A percentile compares a stretch with the other conserved stretches of the same genome.
These are phyloP conservation scores for Nyctanthes arbortristis DNA, from an alignment of 257 asterid species.

Conservation along the genomic window DNA sequence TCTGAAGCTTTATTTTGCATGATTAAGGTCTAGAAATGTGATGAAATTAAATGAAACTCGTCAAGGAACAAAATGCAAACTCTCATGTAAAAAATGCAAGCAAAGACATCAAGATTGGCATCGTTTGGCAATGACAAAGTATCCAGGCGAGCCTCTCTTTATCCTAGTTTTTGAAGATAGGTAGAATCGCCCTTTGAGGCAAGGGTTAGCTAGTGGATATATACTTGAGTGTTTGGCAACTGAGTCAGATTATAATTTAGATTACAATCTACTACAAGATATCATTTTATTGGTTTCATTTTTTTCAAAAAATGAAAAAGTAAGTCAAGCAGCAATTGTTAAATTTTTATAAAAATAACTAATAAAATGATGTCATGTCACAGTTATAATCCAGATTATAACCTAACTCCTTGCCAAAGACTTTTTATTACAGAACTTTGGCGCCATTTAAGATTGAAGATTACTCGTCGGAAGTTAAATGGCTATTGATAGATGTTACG, in stretches of 20 bases:
- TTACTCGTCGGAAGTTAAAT: conserved; percentile 89
- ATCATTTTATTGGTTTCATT: no score
- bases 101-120: conserved; percentile 92
- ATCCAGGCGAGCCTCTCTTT: conserved; percentile 49
- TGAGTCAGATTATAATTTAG: no score
- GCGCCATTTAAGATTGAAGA: conserved; percentile 87
- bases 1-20: conserved; percentile 32
- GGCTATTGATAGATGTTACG: conserved; percentile 10
- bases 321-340: no score
- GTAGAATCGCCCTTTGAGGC: neutral
- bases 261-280: no score
- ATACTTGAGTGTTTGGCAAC: no score
- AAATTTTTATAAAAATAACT: no score
- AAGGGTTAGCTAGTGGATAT: neutral
- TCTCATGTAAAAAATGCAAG: conserved; percentile 49
- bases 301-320: no score
- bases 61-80: no score
- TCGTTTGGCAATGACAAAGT: conserved; percentile 80
- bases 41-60: no score
- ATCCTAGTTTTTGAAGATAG: neutral
- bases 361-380: no score
- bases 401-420: neutral
- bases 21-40: conserved; percentile 92
- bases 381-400: no score
- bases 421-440: conserved; percentile 61